phyloP scores from a whole-genome alignment of 1,139 yeast species.

The Suhomyces kunorum region DNA sequence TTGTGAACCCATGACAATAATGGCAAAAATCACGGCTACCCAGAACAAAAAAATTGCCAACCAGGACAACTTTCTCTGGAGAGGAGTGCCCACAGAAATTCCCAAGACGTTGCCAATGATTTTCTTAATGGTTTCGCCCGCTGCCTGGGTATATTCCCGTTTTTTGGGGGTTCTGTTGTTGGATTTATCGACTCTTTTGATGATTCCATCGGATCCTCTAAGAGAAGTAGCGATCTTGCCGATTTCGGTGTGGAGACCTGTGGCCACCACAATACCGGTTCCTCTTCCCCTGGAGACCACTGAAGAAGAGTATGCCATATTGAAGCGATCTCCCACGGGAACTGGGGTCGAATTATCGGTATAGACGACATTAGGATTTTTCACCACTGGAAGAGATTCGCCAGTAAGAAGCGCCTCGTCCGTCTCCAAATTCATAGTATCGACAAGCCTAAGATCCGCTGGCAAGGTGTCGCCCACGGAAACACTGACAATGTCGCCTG shows the following conservation, averaged over 20 bases:
- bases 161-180: slow-evolving; percentile 28
- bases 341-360: slow-evolving; percentile 26
- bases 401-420: slow-evolving; percentile 58
- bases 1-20: slow-evolving; percentile 42
- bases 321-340: slow-evolving; percentile 46
- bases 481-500: slow-evolving; percentile 50
- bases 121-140: slow-evolving; percentile 41
- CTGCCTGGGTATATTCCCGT: slow-evolving; percentile 53
- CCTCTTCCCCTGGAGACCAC: slow-evolving; percentile 51
- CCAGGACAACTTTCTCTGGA: slow-evolving; percentile 48
- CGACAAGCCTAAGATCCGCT: slow-evolving; percentile 49
- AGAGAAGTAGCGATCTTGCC: slow-evolving; percentile 48
- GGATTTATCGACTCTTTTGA: slow-evolving; percentile 26
- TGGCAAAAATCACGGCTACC: slow-evolving; percentile 40
- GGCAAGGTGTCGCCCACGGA: slow-evolving; percentile 51
- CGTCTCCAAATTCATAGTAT: slow-evolving; percentile 43
- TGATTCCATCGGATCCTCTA: slow-evolving; percentile 28
- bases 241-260: slow-evolving; percentile 50
- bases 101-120: slow-evolving; percentile 37
- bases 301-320: slow-evolving; percentile 48
- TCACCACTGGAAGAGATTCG: slow-evolving; percentile 48
- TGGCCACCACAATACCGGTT: slow-evolving; percentile 45
- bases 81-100: slow-evolving; percentile 44
- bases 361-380: slow-evolving; percentile 28
- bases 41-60: slow-evolving; percentile 44